These are phyloP conservation scores for Testicularia cyperi DNA, from an alignment of 1,284 basidiomycete genomes.

Conservation along the genomic window DNA sequence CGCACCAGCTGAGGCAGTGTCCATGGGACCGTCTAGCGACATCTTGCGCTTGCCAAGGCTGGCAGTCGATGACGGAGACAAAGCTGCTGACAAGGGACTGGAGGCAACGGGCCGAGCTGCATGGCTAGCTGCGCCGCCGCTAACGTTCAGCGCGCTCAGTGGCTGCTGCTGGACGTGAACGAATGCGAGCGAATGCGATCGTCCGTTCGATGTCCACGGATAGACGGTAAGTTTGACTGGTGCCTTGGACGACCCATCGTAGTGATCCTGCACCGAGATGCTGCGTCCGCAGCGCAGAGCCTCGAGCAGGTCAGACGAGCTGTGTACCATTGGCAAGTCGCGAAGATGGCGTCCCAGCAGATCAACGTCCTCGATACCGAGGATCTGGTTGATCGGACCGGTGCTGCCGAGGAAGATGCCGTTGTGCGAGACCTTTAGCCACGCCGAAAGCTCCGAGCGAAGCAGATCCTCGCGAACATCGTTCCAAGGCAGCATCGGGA, in stretches of 20 bases:
- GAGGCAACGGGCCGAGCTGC: too few species aligned
- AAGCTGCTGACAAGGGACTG: neutral
- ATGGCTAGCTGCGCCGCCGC: too few species aligned
- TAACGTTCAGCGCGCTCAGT: too few species aligned
- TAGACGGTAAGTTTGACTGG: constrained; percentile 38
- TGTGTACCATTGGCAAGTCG: constrained; percentile 37
- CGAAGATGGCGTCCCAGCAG: constrained; percentile 31
- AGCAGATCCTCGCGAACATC: constrained; percentile 30
- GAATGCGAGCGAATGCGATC: constrained; percentile 24
- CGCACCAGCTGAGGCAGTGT: too few species aligned
- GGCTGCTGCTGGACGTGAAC: constrained; percentile 33
- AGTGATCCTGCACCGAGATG: constrained; percentile 36
- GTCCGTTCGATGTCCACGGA: constrained; percentile 37
- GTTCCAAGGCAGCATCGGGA: constrained; percentile 40
- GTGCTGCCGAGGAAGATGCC: constrained; percentile 38
- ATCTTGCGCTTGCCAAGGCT: constrained; percentile 15
- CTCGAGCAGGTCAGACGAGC: constrained; percentile 33
- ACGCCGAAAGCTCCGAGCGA: constrained; percentile 15
- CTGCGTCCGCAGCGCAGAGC: constrained; percentile 24
- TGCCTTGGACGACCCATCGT: constrained; percentile 13
- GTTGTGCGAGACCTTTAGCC: constrained; percentile 40
- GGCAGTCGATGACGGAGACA: neutral
- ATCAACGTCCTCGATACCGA: constrained; percentile 34
- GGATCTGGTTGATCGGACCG: constrained; percentile 30
- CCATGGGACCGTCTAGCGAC: neutral